Base-by-base conservation (phyloP, 2,329 filamentous ascomycete genomes). In the Trichoderma breve region DNA sequence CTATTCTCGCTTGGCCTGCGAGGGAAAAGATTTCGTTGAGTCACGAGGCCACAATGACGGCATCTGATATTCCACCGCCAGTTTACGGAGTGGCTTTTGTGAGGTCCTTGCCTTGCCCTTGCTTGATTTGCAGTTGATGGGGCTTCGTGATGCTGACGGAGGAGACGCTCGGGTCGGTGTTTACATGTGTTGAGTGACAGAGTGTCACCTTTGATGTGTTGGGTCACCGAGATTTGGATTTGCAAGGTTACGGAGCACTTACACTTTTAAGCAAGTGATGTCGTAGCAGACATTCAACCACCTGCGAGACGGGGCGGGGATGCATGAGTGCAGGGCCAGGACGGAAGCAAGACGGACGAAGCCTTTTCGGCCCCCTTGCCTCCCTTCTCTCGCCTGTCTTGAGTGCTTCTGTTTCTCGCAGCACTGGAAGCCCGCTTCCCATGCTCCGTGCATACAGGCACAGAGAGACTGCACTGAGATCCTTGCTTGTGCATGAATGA, bases 1-100 rank as follows among this genome's bases (percentile, higher is more conserved):
- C 26, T 57, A 4, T 30, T 30, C 32, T 71, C 53, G 32, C 53
- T 55, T 70, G 43, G 57, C 18, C 66, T 70, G 66, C 21, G 57
- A 70, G 57, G 28, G 39, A 34, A 67, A 69, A 67, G 68, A 24
- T n/a, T 60, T 61, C 43, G 57, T 71, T 57, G 71, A 73, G 71
- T 73, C 71, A 73, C 71, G 55, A 70, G 71, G 64, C 58, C 70
- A 36, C 74, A 58, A 63, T 72, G 21, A 75, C 70, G 36, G 74
- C 74, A 60, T 75, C 71, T 43, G 61, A 58, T 71, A 58, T 51
- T 57, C 68, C 68, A 73, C 68, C 71, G 71, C 68, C 68, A 34
- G 39, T 68, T 51, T 62, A 34, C 30, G 15, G 36, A 71, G 60
- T 63, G 36, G 28, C 34, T 26, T 63, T 43, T 64, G 67, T 55